Percentiles rank a stretch among this genome's conserved stretches.
Conservation (phyloP, 257 asterid species). For the Nicotiana tomentosiformis region DNA sequence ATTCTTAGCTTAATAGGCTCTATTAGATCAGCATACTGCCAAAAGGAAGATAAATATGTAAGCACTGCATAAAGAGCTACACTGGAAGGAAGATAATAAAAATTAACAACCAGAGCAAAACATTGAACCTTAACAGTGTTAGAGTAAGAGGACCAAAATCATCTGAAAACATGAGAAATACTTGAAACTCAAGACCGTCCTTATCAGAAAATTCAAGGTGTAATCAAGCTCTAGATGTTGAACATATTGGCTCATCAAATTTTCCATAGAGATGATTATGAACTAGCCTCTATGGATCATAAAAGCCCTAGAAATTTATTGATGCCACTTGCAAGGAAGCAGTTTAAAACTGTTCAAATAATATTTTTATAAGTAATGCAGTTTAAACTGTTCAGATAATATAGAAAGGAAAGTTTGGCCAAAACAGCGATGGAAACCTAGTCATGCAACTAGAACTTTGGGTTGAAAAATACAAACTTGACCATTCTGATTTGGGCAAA, state of each 20-base stretch:
- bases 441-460: neutral
- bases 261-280: neutral
- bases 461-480: neutral
- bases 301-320: neutral
- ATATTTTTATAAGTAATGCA: neutral
- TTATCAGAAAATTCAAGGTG: neutral
- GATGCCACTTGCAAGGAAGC: neutral
- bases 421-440: neutral
- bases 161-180: neutral
- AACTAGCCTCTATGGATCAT: neutral
- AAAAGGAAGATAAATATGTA: conserved; percentile 10
- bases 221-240: neutral
- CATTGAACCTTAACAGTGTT: neutral
- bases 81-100: neutral
- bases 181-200: neutral
- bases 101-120: neutral
- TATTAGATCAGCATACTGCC: conserved; percentile 69
- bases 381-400: neutral
- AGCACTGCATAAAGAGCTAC: neutral
- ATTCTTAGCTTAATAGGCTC: conserved; percentile 67
- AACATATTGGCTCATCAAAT: neutral
- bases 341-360: neutral
- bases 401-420: neutral
- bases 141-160: neutral
- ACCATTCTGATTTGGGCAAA: neutral